Conservation (phyloP, 176 grass and related monocot species). For the sorghum (Sorghum bicolor) region DNA sequence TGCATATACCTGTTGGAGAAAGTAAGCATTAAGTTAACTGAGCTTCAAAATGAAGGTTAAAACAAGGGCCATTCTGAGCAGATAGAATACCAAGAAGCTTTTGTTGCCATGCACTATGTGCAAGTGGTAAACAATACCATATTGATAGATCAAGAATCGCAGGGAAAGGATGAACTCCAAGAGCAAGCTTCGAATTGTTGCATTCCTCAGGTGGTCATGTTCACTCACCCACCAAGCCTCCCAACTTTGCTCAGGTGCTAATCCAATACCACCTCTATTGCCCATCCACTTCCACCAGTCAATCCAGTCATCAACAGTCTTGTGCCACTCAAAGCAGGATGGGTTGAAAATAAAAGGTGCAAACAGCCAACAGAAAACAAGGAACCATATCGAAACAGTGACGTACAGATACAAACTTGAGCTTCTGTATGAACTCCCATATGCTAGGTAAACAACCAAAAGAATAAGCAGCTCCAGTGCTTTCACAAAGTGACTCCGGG, state of each 20-base stretch:
- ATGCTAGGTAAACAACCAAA: conserved; percentile 62
- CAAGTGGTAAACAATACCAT: conserved; percentile 74
- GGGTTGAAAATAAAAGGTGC: conserved; percentile 80
- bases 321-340: conserved; percentile 82
- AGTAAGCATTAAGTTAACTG: conserved; percentile 22
- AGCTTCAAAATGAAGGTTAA: neutral
- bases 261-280: conserved; percentile 65
- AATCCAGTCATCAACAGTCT: conserved; percentile 65
- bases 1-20: conserved; percentile 50
- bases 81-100: conserved; percentile 55
- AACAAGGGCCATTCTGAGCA: conserved; percentile 7
- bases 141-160: conserved; percentile 70
- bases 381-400: conserved; percentile 68
- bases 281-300: conserved; percentile 77
- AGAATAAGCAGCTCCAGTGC: conserved; percentile 63
- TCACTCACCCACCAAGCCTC: conserved; percentile 76
- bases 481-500: conserved; percentile 76
- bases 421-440: conserved; percentile 48
- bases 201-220: conserved; percentile 56
- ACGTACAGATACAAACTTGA: conserved; percentile 54
- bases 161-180: conserved; percentile 58
- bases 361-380: conserved; percentile 65
- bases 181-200: conserved; percentile 52
- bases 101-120: conserved; percentile 47
- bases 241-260: conserved; percentile 66